Evolutionary conservation across 2,329 filamentous ascomycete species (phyloP).

Genomic region (Alternaria arbusti): DNA sequence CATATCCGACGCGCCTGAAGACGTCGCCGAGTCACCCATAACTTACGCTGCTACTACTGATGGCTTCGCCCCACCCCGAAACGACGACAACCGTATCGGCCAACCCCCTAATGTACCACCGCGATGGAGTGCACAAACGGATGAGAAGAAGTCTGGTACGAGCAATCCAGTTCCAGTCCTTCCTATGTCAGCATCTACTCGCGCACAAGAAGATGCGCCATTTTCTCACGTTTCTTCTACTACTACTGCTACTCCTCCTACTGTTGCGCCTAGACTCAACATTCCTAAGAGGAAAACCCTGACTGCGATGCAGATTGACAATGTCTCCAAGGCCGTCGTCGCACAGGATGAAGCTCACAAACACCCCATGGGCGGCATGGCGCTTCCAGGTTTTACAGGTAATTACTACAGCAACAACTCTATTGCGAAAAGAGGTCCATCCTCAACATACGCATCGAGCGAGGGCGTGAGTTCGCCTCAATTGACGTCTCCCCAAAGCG

Average conservation of each 20-base stretch:
- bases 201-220: constrained; percentile 11
- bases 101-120: constrained; percentile 19
- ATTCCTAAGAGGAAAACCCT: constrained; percentile 55
- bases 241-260: constrained; percentile 18
- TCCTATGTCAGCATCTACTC: constrained; percentile 24
- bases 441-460: constrained; percentile 12
- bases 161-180: constrained; percentile 30
- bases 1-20: constrained; percentile 46
- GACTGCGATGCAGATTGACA: constrained; percentile 52
- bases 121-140: constrained; percentile 27
- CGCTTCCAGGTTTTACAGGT: constrained; percentile 25
- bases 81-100: constrained; percentile 14
- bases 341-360: constrained; percentile 23
- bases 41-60: constrained; percentile 50
- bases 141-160: constrained; percentile 50
- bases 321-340: constrained; percentile 37
- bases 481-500: constrained; percentile 20
- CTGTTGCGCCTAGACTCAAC: constrained; percentile 45
- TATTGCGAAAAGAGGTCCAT: constrained; percentile 7
- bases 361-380: constrained; percentile 24
- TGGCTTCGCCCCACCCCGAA: constrained; percentile 45
- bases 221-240: constrained; percentile 10
- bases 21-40: constrained; percentile 48
- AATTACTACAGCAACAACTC: constrained; percentile 10
- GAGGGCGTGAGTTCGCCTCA: constrained; percentile 24